Percentiles rank a stretch among this genome's conserved stretches.
Conservation (phyloP, 2,329 filamentous ascomycete species). For the Plectosphaerella sp. region DNA sequence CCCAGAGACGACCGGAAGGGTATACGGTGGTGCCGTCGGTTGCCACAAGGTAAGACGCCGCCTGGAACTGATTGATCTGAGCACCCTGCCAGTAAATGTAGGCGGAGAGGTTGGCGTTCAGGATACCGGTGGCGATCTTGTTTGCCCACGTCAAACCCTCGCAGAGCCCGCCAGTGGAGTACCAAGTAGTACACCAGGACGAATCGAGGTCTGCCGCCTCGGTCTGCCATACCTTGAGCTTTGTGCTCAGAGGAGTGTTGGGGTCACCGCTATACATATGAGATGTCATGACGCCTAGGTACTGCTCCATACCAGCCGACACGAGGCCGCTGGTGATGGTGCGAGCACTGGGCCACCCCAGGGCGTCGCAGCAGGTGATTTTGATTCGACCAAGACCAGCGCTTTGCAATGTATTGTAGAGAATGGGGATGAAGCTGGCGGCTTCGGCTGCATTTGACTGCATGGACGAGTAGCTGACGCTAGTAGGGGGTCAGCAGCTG, state of each 20-base stretch:
- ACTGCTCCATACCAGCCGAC: slow-evolving; percentile 21
- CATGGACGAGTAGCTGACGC: slow-evolving; percentile 30
- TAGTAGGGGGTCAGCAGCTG: not conserved
- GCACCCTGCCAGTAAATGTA: slow-evolving; percentile 53
- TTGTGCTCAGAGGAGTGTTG: slow-evolving; percentile 32
- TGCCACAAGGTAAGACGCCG: slow-evolving; percentile 20
- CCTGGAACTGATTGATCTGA: slow-evolving; percentile 22
- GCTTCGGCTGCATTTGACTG: slow-evolving; percentile 20
- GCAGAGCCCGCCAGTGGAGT: slow-evolving; percentile 35
- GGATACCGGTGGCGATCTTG: slow-evolving; percentile 44
- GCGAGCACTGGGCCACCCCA: slow-evolving; percentile 31
- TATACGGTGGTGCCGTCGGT: slow-evolving; percentile 21
- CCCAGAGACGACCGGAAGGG: slow-evolving; percentile 30
- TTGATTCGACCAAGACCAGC: slow-evolving; percentile 4
- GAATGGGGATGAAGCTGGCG: slow-evolving; percentile 10
- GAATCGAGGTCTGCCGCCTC: slow-evolving; percentile 44
- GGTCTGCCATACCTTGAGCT: slow-evolving; percentile 44
- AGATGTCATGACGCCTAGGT: slow-evolving; percentile 30
- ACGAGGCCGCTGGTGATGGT: slow-evolving; percentile 30
- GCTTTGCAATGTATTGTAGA: slow-evolving; percentile 3
- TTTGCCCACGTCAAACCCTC: slow-evolving; percentile 54
- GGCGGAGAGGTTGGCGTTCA: slow-evolving; percentile 41
- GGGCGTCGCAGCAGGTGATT: slow-evolving; percentile 32
- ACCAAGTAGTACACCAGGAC: slow-evolving; percentile 40
- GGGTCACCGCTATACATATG: slow-evolving; percentile 37